Base-by-base conservation (phyloP, 169 alveolate species). In the Eimeria tenella region DNA sequence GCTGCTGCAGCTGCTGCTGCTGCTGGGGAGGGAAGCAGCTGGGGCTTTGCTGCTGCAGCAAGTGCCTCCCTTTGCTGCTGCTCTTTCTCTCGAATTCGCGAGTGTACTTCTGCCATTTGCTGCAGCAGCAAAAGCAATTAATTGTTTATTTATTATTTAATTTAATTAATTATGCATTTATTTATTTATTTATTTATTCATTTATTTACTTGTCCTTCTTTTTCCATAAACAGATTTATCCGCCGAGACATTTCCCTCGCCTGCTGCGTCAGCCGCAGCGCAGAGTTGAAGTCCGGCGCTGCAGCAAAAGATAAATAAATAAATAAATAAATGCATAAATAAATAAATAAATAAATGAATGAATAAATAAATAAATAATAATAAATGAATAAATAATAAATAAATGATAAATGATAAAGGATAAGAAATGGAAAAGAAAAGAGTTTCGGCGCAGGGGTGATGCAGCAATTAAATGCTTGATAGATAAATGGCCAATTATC, bases 1-100 rank as follows among this genome's bases (percentile, higher is more conserved):
- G 71, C 75, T 65, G 75, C 75, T 65, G 75, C 75, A 21, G 31
- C 75, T 65, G 75, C 75, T 65, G 31, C 75, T 65, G 31, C 75
- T 65, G 75, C 75, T 19, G 75, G 75, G 7, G 75, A 65, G 5
- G 75, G 75, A 4, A 65, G 75, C 75, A 65, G 19, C 8, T 65
- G 75, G 52, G 75, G 75, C 49, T 9, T 11, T 65, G 75, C 75
- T 65, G 75, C 75, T 19, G 6, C 23, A 8, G 19, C 9, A 25
- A 65, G 6, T 19, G 31, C 83, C 31, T 3, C 83, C 7, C 58
- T 19, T 73, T 73, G 23, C 31, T 5, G n/a, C 53, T 73, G 25
- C 83, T 73, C 60, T 4, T 23, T 5, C 19, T 52, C 53, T 5
- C 58, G 19, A 10, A 73, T 73, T n/a, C 52, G 42, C 7, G 68